Conservation (phyloP, 208 protist genomes). For the Wallacemonas rigidus region DNA sequence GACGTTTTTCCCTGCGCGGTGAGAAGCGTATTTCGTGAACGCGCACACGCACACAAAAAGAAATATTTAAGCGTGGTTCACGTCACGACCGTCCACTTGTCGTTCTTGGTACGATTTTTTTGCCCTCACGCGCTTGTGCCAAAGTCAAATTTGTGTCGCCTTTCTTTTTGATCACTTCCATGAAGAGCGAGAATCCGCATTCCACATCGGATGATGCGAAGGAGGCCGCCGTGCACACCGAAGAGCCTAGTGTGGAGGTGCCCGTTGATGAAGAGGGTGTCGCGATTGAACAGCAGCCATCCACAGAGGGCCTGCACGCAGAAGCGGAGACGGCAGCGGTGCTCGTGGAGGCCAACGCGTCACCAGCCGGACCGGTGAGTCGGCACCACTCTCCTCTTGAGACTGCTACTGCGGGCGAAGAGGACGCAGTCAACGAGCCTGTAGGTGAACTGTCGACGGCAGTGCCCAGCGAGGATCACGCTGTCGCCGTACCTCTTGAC, state of each 20-base stretch:
- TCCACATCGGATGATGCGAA: not conserved
- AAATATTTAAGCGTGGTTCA: no score
- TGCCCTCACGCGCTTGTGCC: no score
- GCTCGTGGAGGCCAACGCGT: not conserved
- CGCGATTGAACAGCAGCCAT: not conserved
- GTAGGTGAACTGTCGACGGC: not conserved
- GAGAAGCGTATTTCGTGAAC: no score
- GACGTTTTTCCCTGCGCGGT: no score
- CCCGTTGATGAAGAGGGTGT: not conserved
- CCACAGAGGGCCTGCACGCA: not conserved
- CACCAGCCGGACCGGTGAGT: not conserved
- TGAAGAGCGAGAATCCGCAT: not conserved
- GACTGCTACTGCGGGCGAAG: no score
- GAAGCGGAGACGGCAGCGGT: not conserved
- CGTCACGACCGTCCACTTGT: no score
- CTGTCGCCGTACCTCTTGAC: not conserved
- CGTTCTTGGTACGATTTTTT: no score
- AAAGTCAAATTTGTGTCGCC: not conserved
- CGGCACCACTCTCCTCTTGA: no score
- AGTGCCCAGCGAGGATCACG: not conserved
- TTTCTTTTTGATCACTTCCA: not conserved
- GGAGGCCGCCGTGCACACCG: constrained; percentile 3
- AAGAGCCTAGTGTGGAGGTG: not conserved
- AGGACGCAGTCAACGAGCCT: no score
- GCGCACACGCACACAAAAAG: no score